Evolutionary conservation across 164 flowering plant genomes (phyloP), one percentile per base, ranked within the genome.

Genomic region (Magnolia kwangsiensis): DNA sequence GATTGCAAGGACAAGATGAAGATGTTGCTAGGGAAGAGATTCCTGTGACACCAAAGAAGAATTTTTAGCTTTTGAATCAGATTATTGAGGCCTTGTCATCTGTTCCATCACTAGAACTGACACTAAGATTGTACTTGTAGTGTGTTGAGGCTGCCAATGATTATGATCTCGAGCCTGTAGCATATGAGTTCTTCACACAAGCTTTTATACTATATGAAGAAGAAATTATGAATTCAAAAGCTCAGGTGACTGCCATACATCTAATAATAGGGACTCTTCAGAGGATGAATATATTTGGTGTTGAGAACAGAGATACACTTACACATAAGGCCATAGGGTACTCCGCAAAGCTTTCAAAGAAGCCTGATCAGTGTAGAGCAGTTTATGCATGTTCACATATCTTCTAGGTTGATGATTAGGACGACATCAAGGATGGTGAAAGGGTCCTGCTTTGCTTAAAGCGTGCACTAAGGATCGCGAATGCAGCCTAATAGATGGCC

Each of bases 91-190:
- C 90, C 71, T 85, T 96, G 67, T 85, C 86, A 72, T 77, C 58
- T 76, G 91, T 93, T 81, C 95, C 97, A 72, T 85, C 92, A 64
- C 91, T 98, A 69, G 99, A 94, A 80, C 79, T 94, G 81, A 98
- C 97, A 63, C 84, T 96, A 75, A 86, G 92, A 78, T 78, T 96
- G 80, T 96, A 90, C 83, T 83, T 96, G 86, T 93, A 91, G 77
- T 94, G 98, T 85, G 99, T 98, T 31, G 97, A 96, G 99, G 99
- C 95, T 82, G 97, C 99, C n/a, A 92, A 90, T 88, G 99, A 96
- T 79, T 92, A 92, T 80, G 97, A 94, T 80, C 87, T 94, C 72
- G 99, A 96, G 78, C 97, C 96, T 55, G 86, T 92, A 64, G 98
- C 99, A 23, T 96, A 96, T 85, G 99, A 96, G 70, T 94, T 91